These are phyloP conservation scores for Isabelozyma rhagii DNA, from an alignment of 805 yeast genomes.

Conservation along the genomic window DNA sequence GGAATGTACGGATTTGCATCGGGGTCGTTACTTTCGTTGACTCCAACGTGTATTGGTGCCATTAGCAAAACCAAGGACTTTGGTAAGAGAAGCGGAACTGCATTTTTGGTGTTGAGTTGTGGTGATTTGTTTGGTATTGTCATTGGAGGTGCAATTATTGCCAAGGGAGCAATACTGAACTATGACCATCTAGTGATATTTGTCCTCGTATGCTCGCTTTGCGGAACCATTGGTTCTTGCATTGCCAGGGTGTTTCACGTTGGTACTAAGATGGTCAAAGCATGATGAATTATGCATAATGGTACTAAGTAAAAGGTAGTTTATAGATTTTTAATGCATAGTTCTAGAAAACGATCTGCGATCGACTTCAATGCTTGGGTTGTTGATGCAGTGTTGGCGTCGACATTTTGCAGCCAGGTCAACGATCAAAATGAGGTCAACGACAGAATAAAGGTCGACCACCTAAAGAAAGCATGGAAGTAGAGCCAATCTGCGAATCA, in stretches of 20 bases:
- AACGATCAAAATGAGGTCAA: no score
- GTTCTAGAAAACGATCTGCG: no score
- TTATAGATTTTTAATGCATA: no score
- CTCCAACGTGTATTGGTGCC: slow-evolving; percentile 25
- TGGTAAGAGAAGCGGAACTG: slow-evolving; percentile 25
- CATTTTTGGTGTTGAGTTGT: slow-evolving; percentile 20
- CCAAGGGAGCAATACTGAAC: slow-evolving; percentile 5
- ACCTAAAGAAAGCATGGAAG: no score
- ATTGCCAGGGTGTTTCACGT: slow-evolving; percentile 18
- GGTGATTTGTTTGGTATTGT: slow-evolving; percentile 29
- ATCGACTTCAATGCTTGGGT: no score
- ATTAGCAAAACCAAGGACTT: slow-evolving; percentile 22
- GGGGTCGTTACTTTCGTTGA: slow-evolving; percentile 22
- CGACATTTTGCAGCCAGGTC: no score
- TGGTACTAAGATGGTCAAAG: slow-evolving; percentile 10
- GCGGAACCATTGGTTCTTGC: slow-evolving; percentile 18
- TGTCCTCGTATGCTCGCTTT: slow-evolving; percentile 14
- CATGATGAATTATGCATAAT: not conserved
- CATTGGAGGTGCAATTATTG: slow-evolving; percentile 25
- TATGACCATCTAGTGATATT: slow-evolving; percentile 22
- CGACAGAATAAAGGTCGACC: no score
- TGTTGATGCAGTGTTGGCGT: no score
- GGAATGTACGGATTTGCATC: slow-evolving; percentile 25
- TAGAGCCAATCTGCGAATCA: no score
- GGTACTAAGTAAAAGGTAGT: no score